phyloP scores from a whole-genome alignment of 2,329 filamentous ascomycete species.

The Thelonectria olida region DNA sequence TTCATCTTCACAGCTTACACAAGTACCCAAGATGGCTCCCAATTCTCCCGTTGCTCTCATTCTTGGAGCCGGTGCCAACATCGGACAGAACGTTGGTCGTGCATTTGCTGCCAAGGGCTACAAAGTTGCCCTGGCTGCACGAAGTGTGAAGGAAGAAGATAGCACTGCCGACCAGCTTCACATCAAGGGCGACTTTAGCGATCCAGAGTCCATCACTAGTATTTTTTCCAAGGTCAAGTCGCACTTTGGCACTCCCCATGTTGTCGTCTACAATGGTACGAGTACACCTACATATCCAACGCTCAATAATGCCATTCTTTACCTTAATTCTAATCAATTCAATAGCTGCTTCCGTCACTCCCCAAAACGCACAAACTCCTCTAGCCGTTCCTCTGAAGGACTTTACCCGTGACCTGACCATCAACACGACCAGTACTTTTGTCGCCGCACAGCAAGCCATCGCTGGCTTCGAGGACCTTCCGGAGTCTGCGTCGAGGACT shows the following conservation, averaged over 20 bases:
- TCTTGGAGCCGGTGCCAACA: conserved; percentile 35
- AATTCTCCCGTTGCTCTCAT: conserved; percentile 31
- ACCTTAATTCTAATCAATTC: neutral
- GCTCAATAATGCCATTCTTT: neutral
- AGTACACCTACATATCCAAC: too few species aligned
- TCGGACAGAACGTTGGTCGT: conserved; percentile 29
- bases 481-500: conserved; percentile 44
- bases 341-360: conserved; percentile 21
- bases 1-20: neutral
- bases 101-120: conserved; percentile 37
- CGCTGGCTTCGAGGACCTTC: conserved; percentile 42
- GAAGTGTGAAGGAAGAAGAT: conserved; percentile 30
- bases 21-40: neutral
- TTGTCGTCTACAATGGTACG: conserved; percentile 37
- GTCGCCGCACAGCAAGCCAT: conserved; percentile 49
- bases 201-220: conserved; percentile 34
- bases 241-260: conserved; percentile 23
- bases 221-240: conserved; percentile 26
- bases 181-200: conserved; percentile 48
- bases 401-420: conserved; percentile 7
- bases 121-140: conserved; percentile 31
- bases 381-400: conserved; percentile 5
- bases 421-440: conserved; percentile 39
- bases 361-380: conserved; percentile 18
- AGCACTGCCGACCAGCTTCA: conserved; percentile 39